phyloP scores from a whole-genome alignment of 768 basidiomycete species.

The Hygrocybe coccinea region DNA sequence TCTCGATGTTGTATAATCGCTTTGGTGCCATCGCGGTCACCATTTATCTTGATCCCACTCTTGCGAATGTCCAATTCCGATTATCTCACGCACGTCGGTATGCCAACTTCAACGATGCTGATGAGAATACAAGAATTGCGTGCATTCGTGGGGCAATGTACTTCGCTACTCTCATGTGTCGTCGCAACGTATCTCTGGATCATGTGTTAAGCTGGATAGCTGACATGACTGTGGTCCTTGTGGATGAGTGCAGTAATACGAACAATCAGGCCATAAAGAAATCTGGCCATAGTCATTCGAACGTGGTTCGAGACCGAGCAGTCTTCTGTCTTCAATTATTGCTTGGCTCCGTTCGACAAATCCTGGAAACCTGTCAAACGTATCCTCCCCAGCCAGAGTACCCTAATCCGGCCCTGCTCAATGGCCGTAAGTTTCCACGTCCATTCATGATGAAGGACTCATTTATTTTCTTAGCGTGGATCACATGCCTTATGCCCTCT shows the following conservation, averaged over 20 bases:
- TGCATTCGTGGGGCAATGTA: slow-evolving; percentile 72
- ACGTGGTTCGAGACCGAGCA: slow-evolving; percentile 24
- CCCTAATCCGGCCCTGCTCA: slow-evolving; percentile 58
- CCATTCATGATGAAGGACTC: not conserved
- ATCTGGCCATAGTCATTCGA: not conserved
- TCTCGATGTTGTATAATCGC: slow-evolving; percentile 80
- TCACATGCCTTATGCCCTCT: slow-evolving; percentile 1
- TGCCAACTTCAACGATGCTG: slow-evolving; percentile 60
- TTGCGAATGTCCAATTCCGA: slow-evolving; percentile 39
- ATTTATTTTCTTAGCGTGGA: slow-evolving; percentile 2
- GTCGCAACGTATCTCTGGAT: slow-evolving; percentile 45
- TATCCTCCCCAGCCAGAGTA: slow-evolving; percentile 34
- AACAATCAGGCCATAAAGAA: slow-evolving; percentile 13
- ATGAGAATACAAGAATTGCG: slow-evolving; percentile 59
- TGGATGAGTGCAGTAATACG: slow-evolving; percentile 47
- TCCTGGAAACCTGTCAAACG: slow-evolving; percentile 39
- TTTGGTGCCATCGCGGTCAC: slow-evolving; percentile 68
- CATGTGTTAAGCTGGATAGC: slow-evolving; percentile 60
- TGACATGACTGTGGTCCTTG: slow-evolving; percentile 52
- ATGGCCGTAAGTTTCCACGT: slow-evolving; percentile 41
- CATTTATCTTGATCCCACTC: slow-evolving; percentile 55
- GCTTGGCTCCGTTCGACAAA: slow-evolving; percentile 52
- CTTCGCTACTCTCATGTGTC: slow-evolving; percentile 57
- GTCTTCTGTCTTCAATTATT: slow-evolving; percentile 43
- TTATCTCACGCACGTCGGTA: slow-evolving; percentile 64